Evolutionary conservation across 2,329 filamentous ascomycete genomes (phyloP), one percentile per base, ranked within the genome.

Genomic region (Passalora sequoiae): DNA sequence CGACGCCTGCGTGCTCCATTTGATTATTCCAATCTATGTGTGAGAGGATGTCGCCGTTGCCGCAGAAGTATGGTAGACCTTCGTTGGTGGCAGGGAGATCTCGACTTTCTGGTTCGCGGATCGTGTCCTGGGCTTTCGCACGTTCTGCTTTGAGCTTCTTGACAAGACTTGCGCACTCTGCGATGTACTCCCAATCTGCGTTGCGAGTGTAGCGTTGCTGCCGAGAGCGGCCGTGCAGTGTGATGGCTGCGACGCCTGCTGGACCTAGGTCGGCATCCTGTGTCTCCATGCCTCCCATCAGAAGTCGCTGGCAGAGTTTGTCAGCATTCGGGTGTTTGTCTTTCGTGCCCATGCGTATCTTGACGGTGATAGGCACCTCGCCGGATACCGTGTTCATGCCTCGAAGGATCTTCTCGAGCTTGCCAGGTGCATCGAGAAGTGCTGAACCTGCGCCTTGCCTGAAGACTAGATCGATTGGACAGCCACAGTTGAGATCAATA

Each of bases 181-280:
- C 81, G 54, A 98, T 97, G 67, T 97, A 98, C 32, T 75, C 71
- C 92, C 92, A 98, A 66, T 98, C 87, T n/a, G 92, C 92, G 54
- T 76, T 81, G 60, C 82, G 84, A 3, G 88, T 92, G 70, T 98
- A 98, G 46, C 92, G 81, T 70, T 97, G 91, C 69, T 97, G 89
- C 62, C 91, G 81, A 60, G 86, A 94, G 47, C 92, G 81, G 40
- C 92, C 92, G 65, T 98, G 92, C 1, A 98, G 78, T 1, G 92
- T 97, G 55, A 98, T 84, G n/a, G 92, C 91, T 6, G 92, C 92
- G 43, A 91, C 87, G 40, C 92, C 92, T 3, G 85, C 81, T 10
- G 86, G 82, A 3, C 87, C 89, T 40, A 71, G 82, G 62, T 64
- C 82, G 60, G 64, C 60, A 28, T 83, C 78, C 35, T 81, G 75